Base-by-base conservation (phyloP, 148 eudicot species). In the Chenopodium album region DNA sequence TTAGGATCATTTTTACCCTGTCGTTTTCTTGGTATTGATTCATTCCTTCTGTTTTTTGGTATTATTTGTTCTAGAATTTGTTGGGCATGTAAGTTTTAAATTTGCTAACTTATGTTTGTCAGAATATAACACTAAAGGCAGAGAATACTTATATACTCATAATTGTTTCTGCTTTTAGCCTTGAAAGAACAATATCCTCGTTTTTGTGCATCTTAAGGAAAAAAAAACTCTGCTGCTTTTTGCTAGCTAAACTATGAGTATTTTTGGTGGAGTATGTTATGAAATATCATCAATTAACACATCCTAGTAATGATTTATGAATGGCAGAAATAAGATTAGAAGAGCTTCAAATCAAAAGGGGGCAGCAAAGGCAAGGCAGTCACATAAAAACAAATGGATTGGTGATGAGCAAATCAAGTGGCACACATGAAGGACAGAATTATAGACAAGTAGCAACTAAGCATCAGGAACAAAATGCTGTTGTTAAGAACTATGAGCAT, bases 321-420 rank as follows among this genome's bases (percentile, higher is more conserved):
- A 16, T 84, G 77, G 14, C 81, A 85, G 87, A 85, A 72, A 65
- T 65, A 23, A 77, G 63, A 67, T 71, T 54, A 48, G 73, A 76
- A 41, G 84, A 74, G 26, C 20, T 65, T 54, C 76, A 81, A 67
- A 73, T 31, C 56, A 81, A 73, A 73, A 73, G 75, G 26, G 77
- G 79, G 44, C 67, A 81, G 10, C 82, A 77, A 41, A 66, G 44
- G 41, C 66, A 78, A 44, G 48, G 56, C 37, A 48, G 31, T 68
- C 52, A 63, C 31, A 56, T 56, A 34, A 81, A 66, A 56, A 37
- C 67, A 3, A 52, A 65, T 77, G 81, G 44, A 73, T 5, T 67
- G 46, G 77, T 77, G 32, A 66, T 9, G 31, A 74, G 65, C 75
- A 78, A 78, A 78, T 63, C 79, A 66, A 16, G 11, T 32, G 54